A percentile compares a stretch with the other conserved stretches of the same genome.
phyloP scores from a whole-genome alignment of 495 filamentous ascomycete species.

The Thermochaetoides thermophila region DNA sequence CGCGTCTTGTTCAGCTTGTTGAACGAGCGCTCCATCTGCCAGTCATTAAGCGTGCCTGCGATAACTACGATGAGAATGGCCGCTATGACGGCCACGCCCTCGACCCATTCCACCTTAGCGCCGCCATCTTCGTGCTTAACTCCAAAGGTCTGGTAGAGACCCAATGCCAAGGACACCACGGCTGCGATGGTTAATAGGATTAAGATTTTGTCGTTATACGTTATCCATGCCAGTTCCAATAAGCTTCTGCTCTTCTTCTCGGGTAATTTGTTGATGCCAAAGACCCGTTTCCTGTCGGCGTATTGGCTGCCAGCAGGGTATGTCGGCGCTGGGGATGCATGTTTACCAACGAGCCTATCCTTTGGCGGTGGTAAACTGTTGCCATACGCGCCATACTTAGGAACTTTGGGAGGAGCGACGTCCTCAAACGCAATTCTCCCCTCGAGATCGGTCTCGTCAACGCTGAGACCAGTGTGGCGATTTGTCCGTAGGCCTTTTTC shows the following conservation, averaged over 20 bases:
- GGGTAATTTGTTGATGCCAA: constrained; percentile 54
- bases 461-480: constrained; percentile 44
- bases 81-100: constrained; percentile 64
- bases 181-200: constrained; percentile 60
- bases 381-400: constrained; percentile 17
- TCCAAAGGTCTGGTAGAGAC: constrained; percentile 56
- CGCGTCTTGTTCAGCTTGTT: constrained; percentile 64
- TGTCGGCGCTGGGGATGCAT: constrained; percentile 2
- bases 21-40: constrained; percentile 73
- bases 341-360: constrained; percentile 3
- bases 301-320: constrained; percentile 23
- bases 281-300: constrained; percentile 53
- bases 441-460: constrained; percentile 44
- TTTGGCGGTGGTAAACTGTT: constrained; percentile 11
- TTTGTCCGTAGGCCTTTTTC: constrained; percentile 54
- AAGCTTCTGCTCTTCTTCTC: constrained; percentile 60
- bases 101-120: constrained; percentile 58
- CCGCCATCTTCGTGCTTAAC: constrained; percentile 30
- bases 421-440: constrained; percentile 47
- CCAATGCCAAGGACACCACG: constrained; percentile 53
- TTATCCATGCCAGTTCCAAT: constrained; percentile 62
- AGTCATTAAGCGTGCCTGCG: constrained; percentile 63
- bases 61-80: constrained; percentile 64
- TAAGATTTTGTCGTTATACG: constrained; percentile 75
- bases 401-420: constrained; percentile 19